phyloP scores from a whole-genome alignment of 129 eudicot species.

The Centrapalus pauciflorus region DNA sequence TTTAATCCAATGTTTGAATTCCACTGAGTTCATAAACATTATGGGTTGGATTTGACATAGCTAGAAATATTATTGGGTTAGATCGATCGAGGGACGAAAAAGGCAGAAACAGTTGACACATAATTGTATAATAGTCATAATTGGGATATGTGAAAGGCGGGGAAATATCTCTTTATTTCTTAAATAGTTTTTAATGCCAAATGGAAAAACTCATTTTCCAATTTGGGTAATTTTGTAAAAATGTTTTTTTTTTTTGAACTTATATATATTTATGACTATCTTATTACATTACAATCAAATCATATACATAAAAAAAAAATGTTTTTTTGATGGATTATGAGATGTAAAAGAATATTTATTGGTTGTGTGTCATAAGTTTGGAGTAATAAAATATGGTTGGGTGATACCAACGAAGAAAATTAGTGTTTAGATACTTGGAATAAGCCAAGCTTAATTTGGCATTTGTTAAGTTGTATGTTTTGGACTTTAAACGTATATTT shows the following conservation, averaged over 20 bases:
- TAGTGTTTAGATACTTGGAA: constrained; percentile 7
- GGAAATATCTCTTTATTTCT: constrained; percentile 19
- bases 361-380: not conserved
- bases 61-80: constrained; percentile 14
- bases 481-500: constrained; percentile 20
- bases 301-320: not conserved
- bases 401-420: constrained; percentile 3
- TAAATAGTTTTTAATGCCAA: constrained; percentile 4
- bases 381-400: constrained; percentile 9
- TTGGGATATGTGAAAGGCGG: constrained; percentile 8
- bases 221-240: constrained; percentile 25
- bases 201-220: constrained; percentile 3
- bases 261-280: not conserved
- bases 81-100: not conserved
- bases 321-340: not conserved
- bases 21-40: constrained; percentile 24
- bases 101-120: not conserved
- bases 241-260: not conserved
- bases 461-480: constrained; percentile 1
- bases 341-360: constrained; percentile 1
- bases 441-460: constrained; percentile 9
- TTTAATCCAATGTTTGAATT: constrained; percentile 41
- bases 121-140: constrained; percentile 31
- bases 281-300: not conserved
- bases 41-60: constrained; percentile 9